phyloP scores from a whole-genome alignment of 139 green algal genomes.

The Marvania coccoides region DNA sequence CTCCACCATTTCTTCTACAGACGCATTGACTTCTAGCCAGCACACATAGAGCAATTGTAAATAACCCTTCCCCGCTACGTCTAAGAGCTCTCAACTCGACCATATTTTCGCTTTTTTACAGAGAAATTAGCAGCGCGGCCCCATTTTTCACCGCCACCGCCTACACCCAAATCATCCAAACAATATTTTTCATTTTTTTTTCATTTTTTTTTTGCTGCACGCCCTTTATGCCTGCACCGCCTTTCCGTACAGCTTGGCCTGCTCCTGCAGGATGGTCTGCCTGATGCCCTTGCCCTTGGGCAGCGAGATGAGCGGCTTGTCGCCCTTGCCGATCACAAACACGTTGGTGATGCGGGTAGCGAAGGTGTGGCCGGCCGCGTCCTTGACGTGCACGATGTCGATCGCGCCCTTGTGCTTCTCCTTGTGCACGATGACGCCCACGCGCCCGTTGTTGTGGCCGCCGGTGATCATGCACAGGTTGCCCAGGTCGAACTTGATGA shows the following conservation, averaged over 20 bases:
- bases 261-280: slow-evolving; percentile 95
- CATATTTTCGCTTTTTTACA: too few species aligned
- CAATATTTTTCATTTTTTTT: too few species aligned
- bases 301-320: slow-evolving; percentile 91
- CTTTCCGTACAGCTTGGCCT: slow-evolving; percentile 75
- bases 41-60: too few species aligned
- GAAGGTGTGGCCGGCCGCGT: slow-evolving; percentile 88
- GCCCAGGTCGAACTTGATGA: slow-evolving; percentile 95
- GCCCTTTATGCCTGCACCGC: too few species aligned
- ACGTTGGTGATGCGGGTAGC: slow-evolving; percentile 92
- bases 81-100: too few species aligned
- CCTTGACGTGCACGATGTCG: slow-evolving; percentile 95
- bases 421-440: slow-evolving; percentile 83
- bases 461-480: slow-evolving; percentile 90
- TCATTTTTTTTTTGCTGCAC: too few species aligned
- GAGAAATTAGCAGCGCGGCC: too few species aligned
- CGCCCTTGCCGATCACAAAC: slow-evolving; percentile 96
- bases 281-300: slow-evolving; percentile 98
- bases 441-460: slow-evolving; percentile 87
- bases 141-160: too few species aligned
- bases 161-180: too few species aligned
- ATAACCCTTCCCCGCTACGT: too few species aligned
- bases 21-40: too few species aligned
- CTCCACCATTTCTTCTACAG: too few species aligned
- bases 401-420: slow-evolving; percentile 96